Conservation (phyloP, 2,329 filamentous ascomycete genomes). For the Curvularia eragrostidis region DNA sequence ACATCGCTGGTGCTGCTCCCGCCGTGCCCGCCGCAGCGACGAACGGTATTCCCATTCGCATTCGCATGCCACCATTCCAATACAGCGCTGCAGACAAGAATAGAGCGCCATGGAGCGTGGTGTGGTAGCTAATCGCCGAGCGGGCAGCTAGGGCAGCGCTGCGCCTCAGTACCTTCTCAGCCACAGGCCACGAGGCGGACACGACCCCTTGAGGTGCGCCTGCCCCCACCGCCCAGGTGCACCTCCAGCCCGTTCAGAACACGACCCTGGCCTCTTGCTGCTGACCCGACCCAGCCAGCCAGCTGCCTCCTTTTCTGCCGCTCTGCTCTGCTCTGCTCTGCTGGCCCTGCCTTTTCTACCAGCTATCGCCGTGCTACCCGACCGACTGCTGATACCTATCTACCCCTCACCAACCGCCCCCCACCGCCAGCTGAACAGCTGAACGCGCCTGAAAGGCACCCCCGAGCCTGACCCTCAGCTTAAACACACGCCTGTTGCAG, state of each 20-base stretch:
- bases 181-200: slow-evolving; percentile 35
- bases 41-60: background rate
- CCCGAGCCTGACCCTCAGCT: slow-evolving; percentile 40
- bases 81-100: slow-evolving; percentile 17
- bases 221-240: slow-evolving; percentile 32
- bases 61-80: background rate
- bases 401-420: slow-evolving; percentile 42
- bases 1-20: background rate
- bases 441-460: slow-evolving; percentile 41
- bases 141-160: slow-evolving; percentile 17
- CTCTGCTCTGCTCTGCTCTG: slow-evolving; percentile 17
- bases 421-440: slow-evolving; percentile 37
- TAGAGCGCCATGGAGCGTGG: slow-evolving; percentile 5
- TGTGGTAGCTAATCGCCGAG: background rate
- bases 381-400: slow-evolving; percentile 30
- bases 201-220: slow-evolving; percentile 31
- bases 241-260: slow-evolving; percentile 28
- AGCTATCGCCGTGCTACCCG: slow-evolving; percentile 26
- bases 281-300: slow-evolving; percentile 23
- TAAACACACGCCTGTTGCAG: slow-evolving; percentile 37
- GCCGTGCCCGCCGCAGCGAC: background rate
- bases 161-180: slow-evolving; percentile 24
- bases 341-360: slow-evolving; percentile 19
- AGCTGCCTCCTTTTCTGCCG: slow-evolving; percentile 22
- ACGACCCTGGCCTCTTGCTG: slow-evolving; percentile 26